Base-by-base conservation (phyloP, 352 stramenopile genomes). In the Ophiocytium majus region DNA sequence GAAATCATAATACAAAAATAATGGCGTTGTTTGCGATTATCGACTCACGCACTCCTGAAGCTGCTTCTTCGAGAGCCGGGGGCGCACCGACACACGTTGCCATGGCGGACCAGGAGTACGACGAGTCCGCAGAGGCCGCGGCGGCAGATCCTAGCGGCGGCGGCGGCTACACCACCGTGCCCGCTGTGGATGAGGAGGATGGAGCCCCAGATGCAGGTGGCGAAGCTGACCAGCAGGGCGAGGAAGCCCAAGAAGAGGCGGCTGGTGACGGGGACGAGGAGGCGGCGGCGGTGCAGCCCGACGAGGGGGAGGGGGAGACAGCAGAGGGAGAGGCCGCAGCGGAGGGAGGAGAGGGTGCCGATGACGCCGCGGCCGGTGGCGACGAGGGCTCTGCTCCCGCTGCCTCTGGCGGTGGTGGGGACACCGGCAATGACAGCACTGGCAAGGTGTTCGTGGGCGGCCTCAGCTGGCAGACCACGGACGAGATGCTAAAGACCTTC, bases 391-490 rank as follows among this genome's bases (percentile, higher is more conserved):
- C n/a, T n/a, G n/a, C n/a, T n/a, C n/a, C n/a, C n/a, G n/a, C n/a
- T n/a, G n/a, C n/a, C n/a, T n/a, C n/a, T n/a, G n/a, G n/a, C n/a
- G n/a, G n/a, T n/a, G n/a, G n/a, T n/a, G 43, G 14, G 35, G 14
- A 28, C 19, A 74, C 43, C 1, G 43, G 14, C 5, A 14, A 57
- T 57, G 43, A 57, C 43, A 14, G 5, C 43, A 14, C 5, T 5
- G 43, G 43, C 43, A 57, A 57, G 43, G 43, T 95, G 10, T 97
- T 97, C 83, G 92, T 96, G 82, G 93, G 93, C 66, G 93, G 93
- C 19, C 90, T 96, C 31, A 93, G 91, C 50, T 96, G 93, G 93
- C 92, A 95, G 82, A 97, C 93, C 31, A 95, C 92, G 23, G 93
- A 97, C 79, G 93, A 95, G 64, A 91, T 89, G 28, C 82, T 97